A percentile compares a stretch with the other conserved stretches of the same genome.
phyloP scores from a whole-genome alignment of 2,329 filamentous ascomycete genomes.

The Tolypocladium ovalisporum region DNA sequence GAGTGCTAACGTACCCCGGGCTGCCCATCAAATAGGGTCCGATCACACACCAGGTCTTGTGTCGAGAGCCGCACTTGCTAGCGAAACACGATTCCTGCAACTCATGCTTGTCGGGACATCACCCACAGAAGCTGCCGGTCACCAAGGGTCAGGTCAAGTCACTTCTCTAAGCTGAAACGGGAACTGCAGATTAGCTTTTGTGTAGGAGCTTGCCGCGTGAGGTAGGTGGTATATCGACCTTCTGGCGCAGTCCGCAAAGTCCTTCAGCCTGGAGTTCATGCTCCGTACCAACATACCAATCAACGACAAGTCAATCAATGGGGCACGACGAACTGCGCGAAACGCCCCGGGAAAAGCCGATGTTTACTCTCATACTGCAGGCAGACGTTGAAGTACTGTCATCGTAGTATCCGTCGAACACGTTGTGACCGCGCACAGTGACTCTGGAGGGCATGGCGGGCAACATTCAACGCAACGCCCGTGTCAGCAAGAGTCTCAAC shows the following conservation, averaged over 20 bases:
- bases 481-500: not conserved
- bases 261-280: not conserved
- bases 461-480: not conserved
- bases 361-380: not conserved
- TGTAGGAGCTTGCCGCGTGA: not conserved
- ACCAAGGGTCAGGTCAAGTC: not conserved
- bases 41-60: not conserved
- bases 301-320: not conserved
- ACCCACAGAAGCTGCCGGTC: not conserved
- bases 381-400: not conserved
- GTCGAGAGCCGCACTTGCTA: not conserved
- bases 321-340: not conserved
- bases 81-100: not conserved
- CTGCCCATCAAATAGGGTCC: not conserved
- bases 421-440: not conserved
- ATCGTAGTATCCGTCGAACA: not conserved
- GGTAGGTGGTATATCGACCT: not conserved
- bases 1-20: too few relatives aligned
- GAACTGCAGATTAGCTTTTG: not conserved
- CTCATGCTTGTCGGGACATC: not conserved
- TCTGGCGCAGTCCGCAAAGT: not conserved
- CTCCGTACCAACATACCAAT: not conserved
- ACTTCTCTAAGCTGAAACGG: not conserved
- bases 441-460: not conserved
- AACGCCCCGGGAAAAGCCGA: not conserved